These are phyloP conservation scores for Rhodotorula sp. DNA, from an alignment of 1,284 basidiomycete genomes.

Conservation along the genomic window DNA sequence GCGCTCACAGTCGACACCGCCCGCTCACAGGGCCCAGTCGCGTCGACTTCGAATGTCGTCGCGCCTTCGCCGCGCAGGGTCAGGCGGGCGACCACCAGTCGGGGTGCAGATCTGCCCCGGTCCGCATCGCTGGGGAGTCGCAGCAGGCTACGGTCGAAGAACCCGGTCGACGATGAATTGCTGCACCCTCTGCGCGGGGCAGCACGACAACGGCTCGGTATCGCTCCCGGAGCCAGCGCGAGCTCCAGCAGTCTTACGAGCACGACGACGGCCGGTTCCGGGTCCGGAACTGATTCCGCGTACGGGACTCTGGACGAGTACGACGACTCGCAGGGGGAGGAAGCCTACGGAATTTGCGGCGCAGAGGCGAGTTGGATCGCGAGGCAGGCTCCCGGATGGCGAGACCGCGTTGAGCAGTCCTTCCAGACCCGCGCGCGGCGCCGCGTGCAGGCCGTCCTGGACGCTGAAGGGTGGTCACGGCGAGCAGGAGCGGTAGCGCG, in stretches of 20 bases:
- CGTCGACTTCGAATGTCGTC: too few relatives aligned
- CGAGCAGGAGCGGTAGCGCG: background rate
- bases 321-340: conserved; percentile 5
- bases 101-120: too few relatives aligned
- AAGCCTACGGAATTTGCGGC: background rate
- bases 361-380: background rate
- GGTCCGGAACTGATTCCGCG: conserved; percentile 27
- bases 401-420: background rate
- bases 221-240: background rate
- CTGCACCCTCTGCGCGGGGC: too few relatives aligned
- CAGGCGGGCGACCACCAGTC: too few relatives aligned
- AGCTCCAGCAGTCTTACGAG: conserved; percentile 1
- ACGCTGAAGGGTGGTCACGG: background rate
- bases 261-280: background rate
- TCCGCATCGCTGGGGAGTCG: too few relatives aligned
- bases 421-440: background rate
- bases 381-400: background rate
- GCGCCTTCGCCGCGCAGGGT: too few relatives aligned
- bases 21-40: too few relatives aligned
- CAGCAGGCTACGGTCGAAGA: too few relatives aligned
- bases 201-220: too few relatives aligned
- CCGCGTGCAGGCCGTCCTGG: conserved; percentile 5
- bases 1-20: too few relatives aligned
- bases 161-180: too few relatives aligned
- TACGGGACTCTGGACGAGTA: conserved; percentile 31